Conservation (phyloP, 1,284 basidiomycete species). For the Pseudozyma pruni region DNA sequence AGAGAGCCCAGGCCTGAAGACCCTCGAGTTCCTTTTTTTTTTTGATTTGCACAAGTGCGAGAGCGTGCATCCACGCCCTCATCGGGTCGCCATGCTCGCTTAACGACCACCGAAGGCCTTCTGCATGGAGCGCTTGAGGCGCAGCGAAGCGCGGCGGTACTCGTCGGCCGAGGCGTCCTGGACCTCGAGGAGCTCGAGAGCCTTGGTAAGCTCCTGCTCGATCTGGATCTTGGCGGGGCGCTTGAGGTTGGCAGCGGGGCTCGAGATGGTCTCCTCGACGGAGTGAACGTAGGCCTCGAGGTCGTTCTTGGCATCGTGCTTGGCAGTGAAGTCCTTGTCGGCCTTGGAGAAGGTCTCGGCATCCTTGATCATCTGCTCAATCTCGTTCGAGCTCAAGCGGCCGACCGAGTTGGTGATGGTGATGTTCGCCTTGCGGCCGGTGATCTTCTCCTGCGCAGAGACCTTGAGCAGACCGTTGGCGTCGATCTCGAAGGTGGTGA, state of each 20-base stretch:
- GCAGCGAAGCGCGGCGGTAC: conserved; percentile 64
- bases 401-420: conserved; percentile 68
- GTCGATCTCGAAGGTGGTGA: conserved; percentile 68
- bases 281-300: conserved; percentile 67
- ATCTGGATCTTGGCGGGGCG: conserved; percentile 66
- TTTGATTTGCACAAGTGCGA: conserved; percentile 1
- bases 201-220: conserved; percentile 68
- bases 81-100: conserved; percentile 20
- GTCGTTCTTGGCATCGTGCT: conserved; percentile 67
- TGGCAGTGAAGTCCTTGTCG: conserved; percentile 68
- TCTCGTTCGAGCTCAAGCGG: conserved; percentile 65
- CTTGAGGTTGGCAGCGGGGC: conserved; percentile 66
- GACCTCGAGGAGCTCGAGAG: conserved; percentile 67
- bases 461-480: conserved; percentile 68
- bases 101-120: conserved; percentile 66
- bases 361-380: conserved; percentile 69
- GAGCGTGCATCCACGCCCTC: too few species aligned
- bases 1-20: conserved; percentile 9
- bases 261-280: conserved; percentile 66
- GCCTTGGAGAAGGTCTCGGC: conserved; percentile 67
- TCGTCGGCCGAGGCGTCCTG: conserved; percentile 66
- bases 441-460: conserved; percentile 66
- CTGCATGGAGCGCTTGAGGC: conserved; percentile 66
- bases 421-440: conserved; percentile 68
- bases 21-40: conserved; percentile 42